phyloP scores from a whole-genome alignment of 116 monocot species.

The Zostera marina region DNA sequence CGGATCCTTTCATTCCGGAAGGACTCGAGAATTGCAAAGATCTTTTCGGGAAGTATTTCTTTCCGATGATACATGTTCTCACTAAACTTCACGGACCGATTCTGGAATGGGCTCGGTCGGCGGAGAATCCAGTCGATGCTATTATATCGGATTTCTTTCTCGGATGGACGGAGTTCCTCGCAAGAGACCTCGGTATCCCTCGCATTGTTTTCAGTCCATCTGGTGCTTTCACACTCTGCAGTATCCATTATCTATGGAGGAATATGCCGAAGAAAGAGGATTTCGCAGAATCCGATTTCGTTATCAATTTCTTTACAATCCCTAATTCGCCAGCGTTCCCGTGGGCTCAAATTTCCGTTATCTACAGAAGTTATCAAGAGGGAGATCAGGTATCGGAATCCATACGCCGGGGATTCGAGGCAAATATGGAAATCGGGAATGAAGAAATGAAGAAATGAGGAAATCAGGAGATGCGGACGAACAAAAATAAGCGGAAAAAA shows the following conservation, averaged over 20 bases:
- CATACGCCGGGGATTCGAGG: conserved; percentile 8
- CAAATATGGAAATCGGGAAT: conserved; percentile 16
- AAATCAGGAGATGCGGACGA: too few relatives aligned
- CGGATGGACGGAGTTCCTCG: conserved; percentile 35
- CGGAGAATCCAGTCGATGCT: conserved; percentile 2
- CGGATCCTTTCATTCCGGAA: conserved; percentile 12
- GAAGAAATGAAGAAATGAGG: too few relatives aligned
- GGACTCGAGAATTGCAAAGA: conserved; percentile 19
- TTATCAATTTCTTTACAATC: neutral
- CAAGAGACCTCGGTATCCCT: conserved; percentile 28
- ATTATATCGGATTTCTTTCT: conserved; percentile 41
- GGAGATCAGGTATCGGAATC: conserved; percentile 20
- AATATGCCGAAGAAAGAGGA: conserved; percentile 7
- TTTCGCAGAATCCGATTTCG: neutral
- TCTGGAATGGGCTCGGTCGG: conserved; percentile 23
- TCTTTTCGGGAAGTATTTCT: neutral
- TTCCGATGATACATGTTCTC: conserved; percentile 11
- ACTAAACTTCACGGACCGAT: conserved; percentile 19
- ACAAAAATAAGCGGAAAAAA: too few relatives aligned
- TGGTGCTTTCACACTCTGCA: conserved; percentile 13
- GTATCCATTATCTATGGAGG: conserved; percentile 15
- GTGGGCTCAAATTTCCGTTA: conserved; percentile 14
- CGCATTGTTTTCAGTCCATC: conserved; percentile 32
- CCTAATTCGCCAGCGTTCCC: conserved; percentile 16
- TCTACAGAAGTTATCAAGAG: conserved; percentile 18